Evolutionary conservation across 2,329 filamentous ascomycete species (phyloP), one percentile per base, ranked within the genome.

Genomic region (Epichloe gansuensis): DNA sequence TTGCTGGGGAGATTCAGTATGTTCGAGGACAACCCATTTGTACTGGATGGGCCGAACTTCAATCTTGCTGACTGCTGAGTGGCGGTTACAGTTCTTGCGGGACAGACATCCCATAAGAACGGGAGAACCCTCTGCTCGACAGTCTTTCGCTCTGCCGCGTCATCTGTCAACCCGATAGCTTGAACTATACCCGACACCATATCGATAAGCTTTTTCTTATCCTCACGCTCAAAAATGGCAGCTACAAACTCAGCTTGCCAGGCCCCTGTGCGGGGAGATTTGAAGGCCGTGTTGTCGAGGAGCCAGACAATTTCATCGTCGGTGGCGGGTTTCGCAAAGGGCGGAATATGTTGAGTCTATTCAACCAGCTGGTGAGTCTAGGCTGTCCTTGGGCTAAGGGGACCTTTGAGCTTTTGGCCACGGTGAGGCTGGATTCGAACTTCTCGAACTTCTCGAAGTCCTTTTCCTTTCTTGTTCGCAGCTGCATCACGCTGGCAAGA

Each of bases 241-340:
- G 86, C 81, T 0, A 95, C 82, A 56, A 91, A 90, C 64, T 96
- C 88, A 28, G 86, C 86, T 62, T 87, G 76, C 89, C 90, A 96
- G 50, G 64, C 66, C 51, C 69, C 70, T 2, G 69, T 67, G 54
- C 66, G 61, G 17, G 69, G 62, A 46, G 72, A 69, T 55, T 81
- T 80, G 65, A 85, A 91, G 4, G 90, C 91, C 3, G 87, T 91
- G 62, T 93, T 95, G 71, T 97, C 90, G 47, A 96, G 74, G 7
- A 96, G 73, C 91, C 91, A 96, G 42, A 96, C 82, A 13, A 80
- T 81, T 65, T 95, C 86, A 41, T 79, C 70, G 15, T 75, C 73
- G 52, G 81, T 77, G 46, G 88, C 78, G 37, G 75, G 71, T 46
- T 76, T 76, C 1, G 78, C 74, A 15, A 53, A 7, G 46, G 51